Base-by-base conservation (phyloP, 2,329 filamentous ascomycete species). In the Fusarium sp. region DNA sequence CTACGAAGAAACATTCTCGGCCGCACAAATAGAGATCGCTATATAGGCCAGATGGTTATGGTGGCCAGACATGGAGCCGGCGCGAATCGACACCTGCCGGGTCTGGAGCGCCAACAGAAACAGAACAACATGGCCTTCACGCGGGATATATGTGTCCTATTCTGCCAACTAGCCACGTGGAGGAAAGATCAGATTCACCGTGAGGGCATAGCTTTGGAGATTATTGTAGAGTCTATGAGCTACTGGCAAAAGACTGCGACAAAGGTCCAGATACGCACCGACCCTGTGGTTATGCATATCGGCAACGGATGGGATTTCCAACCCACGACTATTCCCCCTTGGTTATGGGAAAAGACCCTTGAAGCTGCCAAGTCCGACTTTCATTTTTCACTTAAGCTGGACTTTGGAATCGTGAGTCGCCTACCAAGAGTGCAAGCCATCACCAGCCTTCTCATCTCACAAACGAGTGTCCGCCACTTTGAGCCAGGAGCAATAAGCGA, bases 301-400 rank as follows among this genome's bases (percentile, higher is more conserved):
- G 15, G 33, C 7, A 1, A 14, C 5, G 10, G n/a, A 32, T 17
- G 32, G 54, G 15, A 22, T 14, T 17, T 43, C 9, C 11, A 15
- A 15, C 32, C 37, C 8, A 15, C 22, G 10, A 43, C 17, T 22
- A 25, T 60, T 8, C 43, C 37, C 17, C 22, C n/a, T 20, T n/a
- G 32, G 9, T 15, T 22, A 11, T 60, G 40, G 54, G 61, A 38
- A 25, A 54, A 33, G 20, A 27, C 15, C n/a, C 30, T 68, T 3
- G 15, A 54, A 14, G 66, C 52, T 56, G 66, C 27, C 17, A 40
- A 60, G 14, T 33, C 37, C 15, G 66, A 68, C 33, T 68, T 68
- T 56, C 43, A 60, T 17, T 60, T 68, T 47, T 59, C 62, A 7
- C 45, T 65, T 12, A n/a, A 45, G 2, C 15, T 68, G 7, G 61